A percentile compares a stretch with the other conserved stretches of the same genome.
These are phyloP conservation scores for Aspergillus melleus DNA, from an alignment of 2,329 filamentous ascomycete species.

Conservation along the genomic window DNA sequence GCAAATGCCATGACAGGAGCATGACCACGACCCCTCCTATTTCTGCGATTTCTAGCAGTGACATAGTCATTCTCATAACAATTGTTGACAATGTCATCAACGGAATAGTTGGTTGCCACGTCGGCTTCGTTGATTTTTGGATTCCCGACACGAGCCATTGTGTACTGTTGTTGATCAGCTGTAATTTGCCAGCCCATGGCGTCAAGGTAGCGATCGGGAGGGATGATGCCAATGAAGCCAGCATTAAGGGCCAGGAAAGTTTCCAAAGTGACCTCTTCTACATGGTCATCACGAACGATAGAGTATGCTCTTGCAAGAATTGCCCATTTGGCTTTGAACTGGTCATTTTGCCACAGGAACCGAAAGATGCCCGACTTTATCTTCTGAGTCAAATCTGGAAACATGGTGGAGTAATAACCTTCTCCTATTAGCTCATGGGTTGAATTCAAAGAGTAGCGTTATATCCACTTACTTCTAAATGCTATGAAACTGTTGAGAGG, in stretches of 20 bases:
- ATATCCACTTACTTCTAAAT: conserved; percentile 35
- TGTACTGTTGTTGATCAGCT: conserved; percentile 28
- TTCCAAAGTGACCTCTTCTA: conserved; percentile 48
- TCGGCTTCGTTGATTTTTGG: conserved; percentile 20
- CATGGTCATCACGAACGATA: conserved; percentile 53
- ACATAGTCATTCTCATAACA: conserved; percentile 34
- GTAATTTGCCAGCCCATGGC: conserved; percentile 49
- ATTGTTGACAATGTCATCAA: conserved; percentile 32
- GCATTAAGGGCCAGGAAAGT: conserved; percentile 49
- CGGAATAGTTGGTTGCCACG: conserved; percentile 31
- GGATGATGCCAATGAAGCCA: conserved; percentile 49
- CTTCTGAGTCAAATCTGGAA: conserved; percentile 53
- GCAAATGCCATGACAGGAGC: conserved; percentile 27
- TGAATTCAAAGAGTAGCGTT: background rate
- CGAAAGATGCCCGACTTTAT: conserved; percentile 53
- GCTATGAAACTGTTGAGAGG: conserved; percentile 42
- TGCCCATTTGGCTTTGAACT: conserved; percentile 53
- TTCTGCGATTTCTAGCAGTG: conserved; percentile 12
- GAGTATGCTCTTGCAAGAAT: conserved; percentile 59
- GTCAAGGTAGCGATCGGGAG: conserved; percentile 48
- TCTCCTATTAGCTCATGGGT: conserved; percentile 10
- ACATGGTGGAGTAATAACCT: conserved; percentile 52
- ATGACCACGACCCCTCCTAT: conserved; percentile 6
- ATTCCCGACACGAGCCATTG: conserved; percentile 18
- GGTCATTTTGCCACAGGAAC: conserved; percentile 52